Evolutionary conservation across 106 monocot genomes (phyloP).

Genomic region (Dactylorhiza incarnata): DNA sequence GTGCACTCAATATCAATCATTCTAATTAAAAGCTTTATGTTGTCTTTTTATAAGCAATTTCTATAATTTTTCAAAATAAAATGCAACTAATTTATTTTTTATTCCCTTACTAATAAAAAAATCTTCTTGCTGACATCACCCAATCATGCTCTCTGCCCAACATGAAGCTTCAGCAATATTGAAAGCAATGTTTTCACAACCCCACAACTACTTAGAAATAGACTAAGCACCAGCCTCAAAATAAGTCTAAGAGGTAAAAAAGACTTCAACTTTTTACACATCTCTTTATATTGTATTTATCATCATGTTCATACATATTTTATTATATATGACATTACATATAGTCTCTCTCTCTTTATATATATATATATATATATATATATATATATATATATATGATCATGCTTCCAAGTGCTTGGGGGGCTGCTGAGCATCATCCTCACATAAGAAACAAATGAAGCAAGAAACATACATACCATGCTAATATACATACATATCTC

Average conservation of each 20-base stretch:
- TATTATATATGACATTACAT: neutral
- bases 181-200: constrained; percentile 3
- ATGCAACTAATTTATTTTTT: no score
- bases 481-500: neutral
- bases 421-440: constrained; percentile 1
- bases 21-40: no score
- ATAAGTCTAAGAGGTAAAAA: neutral
- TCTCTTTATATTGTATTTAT: neutral
- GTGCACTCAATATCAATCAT: no score
- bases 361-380: neutral
- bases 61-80: no score
- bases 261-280: neutral
- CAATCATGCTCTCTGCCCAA: no score
- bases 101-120: no score
- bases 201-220: constrained; percentile 17
- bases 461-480: neutral
- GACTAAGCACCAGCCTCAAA: constrained; percentile 13
- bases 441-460: constrained; percentile 12
- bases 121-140: no score
- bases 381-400: neutral
- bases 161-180: neutral
- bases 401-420: constrained; percentile 8
- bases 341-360: neutral
- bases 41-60: no score
- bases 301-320: neutral